Evolutionary conservation across 805 yeast genomes (phyloP), one percentile per base, ranked within the genome.

Genomic region (Candida tallmaniae): DNA sequence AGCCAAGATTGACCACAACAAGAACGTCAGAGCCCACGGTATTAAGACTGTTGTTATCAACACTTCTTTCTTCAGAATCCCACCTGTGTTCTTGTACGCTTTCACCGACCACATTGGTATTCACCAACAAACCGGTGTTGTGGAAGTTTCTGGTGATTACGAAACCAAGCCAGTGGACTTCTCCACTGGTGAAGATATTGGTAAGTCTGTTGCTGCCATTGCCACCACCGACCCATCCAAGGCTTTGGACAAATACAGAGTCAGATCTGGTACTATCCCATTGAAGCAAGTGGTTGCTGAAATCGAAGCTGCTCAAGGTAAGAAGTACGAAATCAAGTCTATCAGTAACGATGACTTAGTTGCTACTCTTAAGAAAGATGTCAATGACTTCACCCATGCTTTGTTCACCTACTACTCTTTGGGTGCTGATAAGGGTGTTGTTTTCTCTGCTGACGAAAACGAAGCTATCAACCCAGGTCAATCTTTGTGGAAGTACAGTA

Each of bases 1-100:
- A 20, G 46, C 30, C 2, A 9, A 73, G 45, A 48, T 68, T 5
- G 46, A 48, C 2, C 55, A 48, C 10, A 62, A 71, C 13, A 62
- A 78, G 44, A 53, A 46, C 2, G 48, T 54, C 6, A 34, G 12
- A 14, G 31, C 19, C n/a, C n/a, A 25, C 5, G 78, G 78, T 11
- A 37, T 73, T 35, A 75, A 74, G 51, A 64, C 68, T 0, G 65
- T 73, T 33, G 74, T 68, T 41, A 45, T 75, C 14, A 22, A 36
- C 31, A 70, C 73, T 11, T 49, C 63, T 0, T 48, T 58, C 22
- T 73, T 74, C 44, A 37, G 40, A 30, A 31, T 35, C 6, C 39
- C 41, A 10, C 46, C 46, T 2, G 29, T 27, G 6, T 62, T 56
- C 47, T 40, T 62, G 29, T 61, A 61, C 39, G 68, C 60, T 23